Percentiles rank a stretch among this genome's conserved stretches.
These are phyloP conservation scores for Tulasnella sp. DNA, from an alignment of 768 basidiomycete species.

Conservation along the genomic window DNA sequence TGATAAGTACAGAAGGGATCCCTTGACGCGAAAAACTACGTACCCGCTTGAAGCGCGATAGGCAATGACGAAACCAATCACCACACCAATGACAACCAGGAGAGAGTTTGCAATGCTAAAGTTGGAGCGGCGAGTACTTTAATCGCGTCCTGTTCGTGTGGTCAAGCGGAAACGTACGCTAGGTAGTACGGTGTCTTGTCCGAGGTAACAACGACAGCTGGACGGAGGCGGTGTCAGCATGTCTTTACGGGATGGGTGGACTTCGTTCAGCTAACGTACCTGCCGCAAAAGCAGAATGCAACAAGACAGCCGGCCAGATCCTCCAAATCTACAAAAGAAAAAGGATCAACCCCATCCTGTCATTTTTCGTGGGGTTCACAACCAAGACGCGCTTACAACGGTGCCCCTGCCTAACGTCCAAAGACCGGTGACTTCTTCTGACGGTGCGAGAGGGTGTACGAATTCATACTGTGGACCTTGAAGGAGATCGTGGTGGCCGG, in stretches of 20 bases:
- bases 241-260: background rate
- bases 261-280: background rate
- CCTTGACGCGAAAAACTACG: background rate
- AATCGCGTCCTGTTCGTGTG: background rate
- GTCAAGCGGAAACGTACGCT: slow-evolving; percentile 13
- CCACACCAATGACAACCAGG: slow-evolving; percentile 20
- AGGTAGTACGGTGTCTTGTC: slow-evolving; percentile 22
- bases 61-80: slow-evolving; percentile 24
- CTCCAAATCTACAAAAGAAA: slow-evolving; percentile 20
- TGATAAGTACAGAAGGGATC: background rate
- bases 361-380: background rate
- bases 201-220: slow-evolving; percentile 19
- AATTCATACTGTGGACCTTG: slow-evolving; percentile 17
- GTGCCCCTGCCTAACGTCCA: slow-evolving; percentile 24
- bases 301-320: slow-evolving; percentile 24
- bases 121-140: background rate
- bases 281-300: slow-evolving; percentile 21
- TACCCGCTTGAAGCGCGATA: slow-evolving; percentile 21
- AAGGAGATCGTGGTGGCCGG: slow-evolving; percentile 23
- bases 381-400: slow-evolving; percentile 16
- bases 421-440: background rate
- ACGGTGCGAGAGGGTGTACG: slow-evolving; percentile 10
- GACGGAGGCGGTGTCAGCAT: background rate
- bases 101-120: slow-evolving; percentile 12
- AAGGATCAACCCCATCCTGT: background rate